Percentiles rank a stretch among this genome's conserved stretches.
Evolutionary conservation across 352 stramenopile genomes (phyloP).

Genomic region (Globisporangium yorkense): DNA sequence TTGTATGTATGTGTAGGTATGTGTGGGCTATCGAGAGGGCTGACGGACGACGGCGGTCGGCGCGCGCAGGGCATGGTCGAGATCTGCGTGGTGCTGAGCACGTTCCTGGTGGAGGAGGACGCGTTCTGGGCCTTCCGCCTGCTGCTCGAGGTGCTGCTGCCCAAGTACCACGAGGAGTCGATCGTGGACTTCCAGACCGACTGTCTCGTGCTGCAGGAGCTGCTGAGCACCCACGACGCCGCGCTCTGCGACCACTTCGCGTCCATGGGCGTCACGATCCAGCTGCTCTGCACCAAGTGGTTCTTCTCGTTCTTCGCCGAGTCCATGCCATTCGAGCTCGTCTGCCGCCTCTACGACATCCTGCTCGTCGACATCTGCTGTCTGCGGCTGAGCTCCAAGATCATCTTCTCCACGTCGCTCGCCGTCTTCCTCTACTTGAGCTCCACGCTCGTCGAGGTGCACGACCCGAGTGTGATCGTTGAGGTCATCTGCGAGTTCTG

Average conservation of each 20-base stretch:
- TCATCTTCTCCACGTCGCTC: constrained; percentile 71
- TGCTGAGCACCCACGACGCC: constrained; percentile 44
- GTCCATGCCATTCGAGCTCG: constrained; percentile 75
- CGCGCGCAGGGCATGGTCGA: constrained; percentile 60
- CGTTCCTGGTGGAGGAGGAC: constrained; percentile 71
- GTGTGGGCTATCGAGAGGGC: not conserved
- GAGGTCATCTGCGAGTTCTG: constrained; percentile 81
- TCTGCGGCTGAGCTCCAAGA: constrained; percentile 43
- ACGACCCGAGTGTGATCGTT: constrained; percentile 66
- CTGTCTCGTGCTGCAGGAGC: constrained; percentile 74
- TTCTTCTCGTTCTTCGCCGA: constrained; percentile 85
- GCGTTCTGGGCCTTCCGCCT: constrained; percentile 74
- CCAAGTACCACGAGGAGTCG: constrained; percentile 78
- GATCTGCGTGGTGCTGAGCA: constrained; percentile 71
- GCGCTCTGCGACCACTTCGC: constrained; percentile 54
- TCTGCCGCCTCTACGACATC: constrained; percentile 72
- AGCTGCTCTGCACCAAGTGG: constrained; percentile 80
- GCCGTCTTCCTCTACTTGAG: constrained; percentile 74
- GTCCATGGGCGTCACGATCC: constrained; percentile 56
- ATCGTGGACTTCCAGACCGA: constrained; percentile 78
- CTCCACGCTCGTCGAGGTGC: constrained; percentile 59
- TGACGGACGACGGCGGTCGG: not conserved
- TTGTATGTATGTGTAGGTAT: not conserved
- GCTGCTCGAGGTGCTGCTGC: constrained; percentile 64
- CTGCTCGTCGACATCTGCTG: constrained; percentile 69